A percentile compares a stretch with the other conserved stretches of the same genome.
Conservation (phyloP, 2,329 filamentous ascomycete species). For the Cryphonectria naterciae region DNA sequence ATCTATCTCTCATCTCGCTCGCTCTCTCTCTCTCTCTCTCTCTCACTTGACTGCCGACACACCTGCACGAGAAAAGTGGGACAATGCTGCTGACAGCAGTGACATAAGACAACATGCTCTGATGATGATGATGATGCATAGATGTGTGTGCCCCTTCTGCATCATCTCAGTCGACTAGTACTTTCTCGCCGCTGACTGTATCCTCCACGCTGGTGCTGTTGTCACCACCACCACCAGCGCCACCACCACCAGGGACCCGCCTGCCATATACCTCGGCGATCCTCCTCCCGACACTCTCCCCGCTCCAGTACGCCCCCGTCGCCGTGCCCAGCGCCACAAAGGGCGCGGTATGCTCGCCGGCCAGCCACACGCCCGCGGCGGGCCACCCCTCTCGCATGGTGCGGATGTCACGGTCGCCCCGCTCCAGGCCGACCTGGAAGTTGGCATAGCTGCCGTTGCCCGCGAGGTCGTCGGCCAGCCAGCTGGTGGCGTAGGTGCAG, state of each 20-base stretch:
- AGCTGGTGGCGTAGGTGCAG: constrained; percentile 71
- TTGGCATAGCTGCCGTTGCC: constrained; percentile 85
- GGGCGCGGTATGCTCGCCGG: constrained; percentile 87
- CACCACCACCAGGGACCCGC: neutral
- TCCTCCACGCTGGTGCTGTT: neutral
- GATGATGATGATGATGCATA: neutral
- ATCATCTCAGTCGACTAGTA: neutral
- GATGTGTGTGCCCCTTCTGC: neutral
- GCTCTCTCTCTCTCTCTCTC: too few relatives aligned
- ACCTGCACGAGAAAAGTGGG: too few relatives aligned
- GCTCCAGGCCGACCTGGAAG: constrained; percentile 75
- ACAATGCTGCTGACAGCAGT: too few relatives aligned
- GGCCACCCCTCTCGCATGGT: constrained; percentile 65
- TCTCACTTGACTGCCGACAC: too few relatives aligned
- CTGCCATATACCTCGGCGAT: constrained; percentile 60
- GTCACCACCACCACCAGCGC: neutral
- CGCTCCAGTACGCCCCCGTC: constrained; percentile 91
- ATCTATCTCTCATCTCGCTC: neutral
- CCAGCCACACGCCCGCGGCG: constrained; percentile 77
- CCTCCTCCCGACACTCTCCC: constrained; percentile 73
- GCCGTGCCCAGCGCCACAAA: constrained; percentile 88
- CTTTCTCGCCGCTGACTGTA: neutral
- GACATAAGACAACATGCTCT: too few relatives aligned
- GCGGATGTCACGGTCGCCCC: constrained; percentile 74
- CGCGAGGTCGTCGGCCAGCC: constrained; percentile 78